Base-by-base conservation (phyloP, 2,329 filamentous ascomycete genomes). In the Aspergillus ochraceoroseus region DNA sequence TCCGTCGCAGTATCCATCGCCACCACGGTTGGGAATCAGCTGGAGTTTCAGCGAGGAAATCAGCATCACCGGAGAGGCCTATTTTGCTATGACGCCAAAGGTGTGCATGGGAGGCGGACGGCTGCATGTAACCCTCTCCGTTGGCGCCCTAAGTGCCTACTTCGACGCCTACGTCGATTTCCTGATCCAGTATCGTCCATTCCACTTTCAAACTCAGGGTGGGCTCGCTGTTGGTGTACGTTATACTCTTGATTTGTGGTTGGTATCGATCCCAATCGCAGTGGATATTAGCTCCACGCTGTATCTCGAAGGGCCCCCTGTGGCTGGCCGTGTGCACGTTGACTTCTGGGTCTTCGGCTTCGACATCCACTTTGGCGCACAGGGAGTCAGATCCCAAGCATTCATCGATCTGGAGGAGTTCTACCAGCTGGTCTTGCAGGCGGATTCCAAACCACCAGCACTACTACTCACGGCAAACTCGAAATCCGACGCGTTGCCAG, bases 81-180 rank as follows among this genome's bases (percentile, higher is more conserved):
- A 71, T 52, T 71, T 71, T 33, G 70, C 69, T 19, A 64, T 73
- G 18, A 73, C 69, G 0, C 67, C 69, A 4, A 70, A 70, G 34
- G 51, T 43, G 0, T 64, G 59, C 45, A 73, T 73, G 70, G 68
- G 49, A 4, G 69, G 70, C 2, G 68, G 61, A 0, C 37, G 51
- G 0, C 49, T 72, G 0, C 49, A 61, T 12, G 61, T 58, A 0
- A 31, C 47, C 0, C 44, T 68, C 0, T 34, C 32, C 4, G n/a
- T 58, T 1, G 67, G 67, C 1, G 54, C 59, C 0, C 23, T 73
- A 0, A 38, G 43, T 1, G 70, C 70, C 0, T 67, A 49, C 42
- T 65, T 71, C n/a, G 62, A 70, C 17, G 62, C 63, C 3, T 66
- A 49, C 26, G 53, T 56, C 1, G 63, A 71, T 48, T 67, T 70